Conservation (phyloP, 2,329 filamentous ascomycete species). For the Incumbomyces lentus region DNA sequence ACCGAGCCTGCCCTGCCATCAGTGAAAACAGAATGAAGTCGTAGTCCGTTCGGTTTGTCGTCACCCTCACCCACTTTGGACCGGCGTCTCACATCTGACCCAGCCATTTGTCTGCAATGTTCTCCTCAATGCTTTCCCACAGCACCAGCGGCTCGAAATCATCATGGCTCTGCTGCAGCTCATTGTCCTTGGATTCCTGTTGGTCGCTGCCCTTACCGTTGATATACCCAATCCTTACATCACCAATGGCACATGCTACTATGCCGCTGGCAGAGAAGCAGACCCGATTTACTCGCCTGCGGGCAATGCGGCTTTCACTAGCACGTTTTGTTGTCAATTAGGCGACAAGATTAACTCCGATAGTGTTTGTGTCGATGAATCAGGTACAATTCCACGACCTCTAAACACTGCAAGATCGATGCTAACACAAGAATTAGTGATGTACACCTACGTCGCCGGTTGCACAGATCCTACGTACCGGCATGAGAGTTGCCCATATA, state of each 20-base stretch:
- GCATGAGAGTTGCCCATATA: conserved; percentile 9
- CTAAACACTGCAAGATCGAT: conserved; percentile 13
- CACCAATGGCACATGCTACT: conserved; percentile 18
- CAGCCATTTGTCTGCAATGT: neutral
- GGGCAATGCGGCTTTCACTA: conserved; percentile 16
- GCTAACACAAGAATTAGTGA: neutral
- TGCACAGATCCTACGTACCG: conserved; percentile 19
- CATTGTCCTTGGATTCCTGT: neutral
- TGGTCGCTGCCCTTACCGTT: conserved; percentile 7
- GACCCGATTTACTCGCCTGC: conserved; percentile 18
- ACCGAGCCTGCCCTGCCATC: neutral
- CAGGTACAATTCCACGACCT: conserved; percentile 8
- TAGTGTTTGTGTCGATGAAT: conserved; percentile 18
- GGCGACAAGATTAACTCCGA: conserved; percentile 16
- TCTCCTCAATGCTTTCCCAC: neutral
- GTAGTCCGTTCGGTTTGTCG: neutral
- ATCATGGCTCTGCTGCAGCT: neutral
- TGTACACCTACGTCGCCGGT: conserved; percentile 18
- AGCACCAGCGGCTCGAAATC: neutral
- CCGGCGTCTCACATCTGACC: neutral
- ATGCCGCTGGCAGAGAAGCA: conserved; percentile 11
- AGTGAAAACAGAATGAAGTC: neutral
- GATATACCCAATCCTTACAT: conserved; percentile 15
- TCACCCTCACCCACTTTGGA: neutral
- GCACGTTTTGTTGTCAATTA: conserved; percentile 18